Conservation (phyloP, 1,139 yeast species). For the Yamadazyma siamensis region DNA sequence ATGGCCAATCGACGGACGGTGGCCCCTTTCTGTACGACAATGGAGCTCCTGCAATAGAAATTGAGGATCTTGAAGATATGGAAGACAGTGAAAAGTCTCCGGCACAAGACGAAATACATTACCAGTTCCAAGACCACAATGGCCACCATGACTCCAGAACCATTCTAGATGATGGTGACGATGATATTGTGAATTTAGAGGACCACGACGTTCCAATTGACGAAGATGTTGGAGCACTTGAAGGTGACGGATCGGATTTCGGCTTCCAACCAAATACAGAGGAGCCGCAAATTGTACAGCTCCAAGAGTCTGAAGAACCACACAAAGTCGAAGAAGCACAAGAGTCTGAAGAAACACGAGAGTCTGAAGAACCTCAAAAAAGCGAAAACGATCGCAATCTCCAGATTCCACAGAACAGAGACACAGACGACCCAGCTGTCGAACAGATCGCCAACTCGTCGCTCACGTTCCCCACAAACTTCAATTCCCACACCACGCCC, state of each 20-base stretch:
- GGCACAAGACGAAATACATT: neutral
- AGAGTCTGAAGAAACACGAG: too few relatives aligned
- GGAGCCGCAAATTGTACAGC: too few relatives aligned
- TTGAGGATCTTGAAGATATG: neutral
- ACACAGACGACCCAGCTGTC: too few relatives aligned
- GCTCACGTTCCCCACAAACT: slow-evolving; percentile 5
- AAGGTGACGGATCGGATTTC: slow-evolving; percentile 1
- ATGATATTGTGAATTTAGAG: slow-evolving; percentile 10
- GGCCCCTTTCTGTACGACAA: too few relatives aligned
- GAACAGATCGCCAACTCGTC: slow-evolving; percentile 9
- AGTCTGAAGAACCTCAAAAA: too few relatives aligned
- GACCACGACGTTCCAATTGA: slow-evolving; percentile 4
- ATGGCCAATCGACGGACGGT: too few relatives aligned
- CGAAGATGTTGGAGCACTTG: slow-evolving; percentile 3
- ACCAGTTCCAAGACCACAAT: neutral
- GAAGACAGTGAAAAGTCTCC: neutral
- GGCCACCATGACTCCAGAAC: neutral
- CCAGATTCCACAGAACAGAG: too few relatives aligned
- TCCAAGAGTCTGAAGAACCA: neutral
- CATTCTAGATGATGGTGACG: slow-evolving; percentile 6
- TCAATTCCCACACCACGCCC: slow-evolving; percentile 37
- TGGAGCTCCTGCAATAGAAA: too few relatives aligned
- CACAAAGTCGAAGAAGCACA: too few relatives aligned
- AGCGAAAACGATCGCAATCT: too few relatives aligned
- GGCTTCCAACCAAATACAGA: slow-evolving; percentile 1